Evolutionary conservation across 2,329 filamentous ascomycete species (phyloP).

Genomic region (Fusarium miscanthi): DNA sequence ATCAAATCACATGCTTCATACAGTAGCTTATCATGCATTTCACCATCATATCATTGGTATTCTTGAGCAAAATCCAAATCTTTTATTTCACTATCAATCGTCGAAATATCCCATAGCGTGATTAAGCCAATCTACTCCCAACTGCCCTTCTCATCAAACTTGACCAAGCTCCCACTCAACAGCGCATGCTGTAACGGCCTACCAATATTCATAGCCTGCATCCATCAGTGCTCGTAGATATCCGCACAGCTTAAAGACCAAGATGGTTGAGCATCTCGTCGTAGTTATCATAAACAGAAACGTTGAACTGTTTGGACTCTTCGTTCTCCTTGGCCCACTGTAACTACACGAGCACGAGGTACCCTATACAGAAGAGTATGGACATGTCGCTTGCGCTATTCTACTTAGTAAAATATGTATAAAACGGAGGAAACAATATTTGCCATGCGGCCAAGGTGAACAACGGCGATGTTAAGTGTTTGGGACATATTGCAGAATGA

Average conservation of each 20-base stretch:
- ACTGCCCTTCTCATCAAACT: slow-evolving; percentile 59
- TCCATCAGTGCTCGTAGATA: slow-evolving; percentile 26
- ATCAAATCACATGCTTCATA: background rate
- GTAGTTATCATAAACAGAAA: too few relatives aligned
- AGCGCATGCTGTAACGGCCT: slow-evolving; percentile 68
- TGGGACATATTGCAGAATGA: slow-evolving; percentile 6
- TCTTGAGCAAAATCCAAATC: background rate
- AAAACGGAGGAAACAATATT: accelerated
- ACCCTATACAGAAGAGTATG: slow-evolving; percentile 28
- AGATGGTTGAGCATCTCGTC: too few relatives aligned
- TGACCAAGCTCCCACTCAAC: slow-evolving; percentile 65
- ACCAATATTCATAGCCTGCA: slow-evolving; percentile 70
- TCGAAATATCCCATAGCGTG: accelerated
- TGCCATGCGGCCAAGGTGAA: slow-evolving; percentile 37
- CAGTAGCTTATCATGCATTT: background rate
- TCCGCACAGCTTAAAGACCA: too few relatives aligned
- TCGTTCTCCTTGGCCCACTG: too few relatives aligned
- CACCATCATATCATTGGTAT: background rate
- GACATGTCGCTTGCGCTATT: slow-evolving; percentile 28
- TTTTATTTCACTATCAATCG: accelerated
- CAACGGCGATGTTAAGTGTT: slow-evolving; percentile 27
- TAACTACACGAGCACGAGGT: slow-evolving; percentile 8
- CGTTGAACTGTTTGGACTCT: too few relatives aligned
- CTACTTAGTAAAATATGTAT: accelerated
- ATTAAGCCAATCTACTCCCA: background rate